These are phyloP conservation scores for Ophiostoma fasciatum DNA, from an alignment of 2,329 filamentous ascomycete species.

Conservation along the genomic window DNA sequence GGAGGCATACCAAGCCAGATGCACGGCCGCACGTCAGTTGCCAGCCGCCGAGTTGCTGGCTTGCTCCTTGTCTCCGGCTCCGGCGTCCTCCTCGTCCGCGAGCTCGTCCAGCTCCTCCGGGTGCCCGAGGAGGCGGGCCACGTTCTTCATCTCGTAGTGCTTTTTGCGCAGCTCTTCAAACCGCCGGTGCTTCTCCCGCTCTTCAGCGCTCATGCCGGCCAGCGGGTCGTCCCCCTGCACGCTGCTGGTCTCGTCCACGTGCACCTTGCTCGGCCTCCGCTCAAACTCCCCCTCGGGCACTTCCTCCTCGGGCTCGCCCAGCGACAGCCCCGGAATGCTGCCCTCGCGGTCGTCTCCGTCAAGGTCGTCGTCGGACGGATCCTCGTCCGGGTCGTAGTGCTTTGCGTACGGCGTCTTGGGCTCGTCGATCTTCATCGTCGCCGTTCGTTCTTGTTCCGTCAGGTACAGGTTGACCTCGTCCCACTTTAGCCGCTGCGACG, in stretches of 20 bases:
- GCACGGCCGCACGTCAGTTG: too few species aligned
- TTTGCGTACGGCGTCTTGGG: constrained; percentile 94
- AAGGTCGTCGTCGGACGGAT: constrained; percentile 71
- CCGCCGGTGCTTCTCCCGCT: constrained; percentile 76
- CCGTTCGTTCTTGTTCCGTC: constrained; percentile 86
- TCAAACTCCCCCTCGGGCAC: constrained; percentile 33
- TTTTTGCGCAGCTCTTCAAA: constrained; percentile 89
- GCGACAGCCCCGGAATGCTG: constrained; percentile 81
- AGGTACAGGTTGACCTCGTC: constrained; percentile 97
- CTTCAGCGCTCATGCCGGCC: constrained; percentile 48
- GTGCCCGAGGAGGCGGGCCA: constrained; percentile 73
- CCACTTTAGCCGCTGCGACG: constrained; percentile 78
- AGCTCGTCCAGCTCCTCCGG: constrained; percentile 50
- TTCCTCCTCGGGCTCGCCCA: constrained; percentile 81
- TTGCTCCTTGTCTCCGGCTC: constrained; percentile 19
- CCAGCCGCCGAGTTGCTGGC: constrained; percentile 4
- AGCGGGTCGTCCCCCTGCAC: constrained; percentile 39
- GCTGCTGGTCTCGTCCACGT: constrained; percentile 47
- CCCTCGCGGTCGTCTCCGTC: constrained; percentile 51
- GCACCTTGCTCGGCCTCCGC: constrained; percentile 53
- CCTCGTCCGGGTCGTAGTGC: constrained; percentile 79
- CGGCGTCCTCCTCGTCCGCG: constrained; percentile 39
- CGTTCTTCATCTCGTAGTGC: constrained; percentile 97
- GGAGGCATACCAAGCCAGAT: not conserved
- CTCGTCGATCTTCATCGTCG: constrained; percentile 98